phyloP scores from a whole-genome alignment of 1,139 yeast species.

The Candida albicans region DNA sequence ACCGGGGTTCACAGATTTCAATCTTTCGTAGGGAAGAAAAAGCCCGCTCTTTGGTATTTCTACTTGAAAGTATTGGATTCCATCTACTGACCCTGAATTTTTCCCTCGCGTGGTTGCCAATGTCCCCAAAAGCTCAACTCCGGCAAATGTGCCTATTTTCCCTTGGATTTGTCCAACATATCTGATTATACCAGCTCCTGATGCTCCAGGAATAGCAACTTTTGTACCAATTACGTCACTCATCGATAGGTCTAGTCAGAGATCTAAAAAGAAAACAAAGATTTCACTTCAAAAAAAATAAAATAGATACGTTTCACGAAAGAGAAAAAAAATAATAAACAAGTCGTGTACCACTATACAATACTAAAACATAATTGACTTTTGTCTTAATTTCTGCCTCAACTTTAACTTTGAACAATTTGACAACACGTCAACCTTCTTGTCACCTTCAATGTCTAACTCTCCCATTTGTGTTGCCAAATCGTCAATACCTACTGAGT shows the following conservation, averaged over 20 bases:
- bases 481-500: constrained; percentile 16
- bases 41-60: constrained; percentile 66
- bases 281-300: no score
- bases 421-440: neutral
- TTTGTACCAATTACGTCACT: constrained; percentile 32
- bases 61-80: constrained; percentile 49
- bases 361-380: neutral
- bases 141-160: constrained; percentile 80
- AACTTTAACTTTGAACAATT: constrained; percentile 10
- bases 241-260: constrained; percentile 9
- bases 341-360: constrained; percentile 1
- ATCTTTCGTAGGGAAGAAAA: constrained; percentile 68
- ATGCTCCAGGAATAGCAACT: constrained; percentile 46
- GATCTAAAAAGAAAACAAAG: neutral
- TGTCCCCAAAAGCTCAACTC: constrained; percentile 75
- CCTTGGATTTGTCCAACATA: constrained; percentile 76
- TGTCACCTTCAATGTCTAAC: constrained; percentile 6
- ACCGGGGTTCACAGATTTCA: constrained; percentile 43
- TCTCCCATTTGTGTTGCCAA: constrained; percentile 14
- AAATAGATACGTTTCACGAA: no score
- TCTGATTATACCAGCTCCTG: constrained; percentile 59
- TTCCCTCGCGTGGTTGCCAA: constrained; percentile 49
- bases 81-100: constrained; percentile 47
- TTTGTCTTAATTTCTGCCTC: constrained; percentile 10
- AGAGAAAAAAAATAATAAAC: neutral